phyloP scores from a whole-genome alignment of 257 asterid genomes.

The Verbena officinalis region DNA sequence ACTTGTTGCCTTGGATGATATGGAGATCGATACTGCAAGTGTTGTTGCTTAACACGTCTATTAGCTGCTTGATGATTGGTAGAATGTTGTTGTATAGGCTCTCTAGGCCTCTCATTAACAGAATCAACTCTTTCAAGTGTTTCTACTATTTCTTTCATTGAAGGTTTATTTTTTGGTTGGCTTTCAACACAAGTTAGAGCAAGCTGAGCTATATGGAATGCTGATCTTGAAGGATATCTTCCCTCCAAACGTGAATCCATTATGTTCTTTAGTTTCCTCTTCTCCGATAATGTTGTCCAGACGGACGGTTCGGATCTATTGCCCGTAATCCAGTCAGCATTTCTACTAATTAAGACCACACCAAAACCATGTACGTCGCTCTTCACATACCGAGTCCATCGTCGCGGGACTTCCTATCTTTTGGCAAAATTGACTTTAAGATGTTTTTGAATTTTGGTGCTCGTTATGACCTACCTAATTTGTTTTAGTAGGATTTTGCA shows the following conservation, averaged over 20 bases:
- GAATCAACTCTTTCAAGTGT: constrained; percentile 43
- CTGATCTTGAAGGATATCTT: constrained; percentile 61
- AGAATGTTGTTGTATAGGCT: constrained; percentile 24
- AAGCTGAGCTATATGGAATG: constrained; percentile 54
- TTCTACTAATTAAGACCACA: constrained; percentile 66
- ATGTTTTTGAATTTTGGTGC: too few relatives aligned
- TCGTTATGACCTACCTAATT: too few relatives aligned
- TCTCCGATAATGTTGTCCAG: constrained; percentile 47
- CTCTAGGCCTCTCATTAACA: constrained; percentile 47
- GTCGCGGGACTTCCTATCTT: too few relatives aligned
- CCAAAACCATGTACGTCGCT: constrained; percentile 81
- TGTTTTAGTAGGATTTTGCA: too few relatives aligned
- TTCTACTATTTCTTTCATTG: constrained; percentile 66
- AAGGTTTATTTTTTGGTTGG: constrained; percentile 61
- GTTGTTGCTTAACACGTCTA: constrained; percentile 39
- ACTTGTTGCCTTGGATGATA: constrained; percentile 47
- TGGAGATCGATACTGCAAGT: constrained; percentile 52
- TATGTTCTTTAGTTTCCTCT: constrained; percentile 56
- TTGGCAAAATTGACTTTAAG: too few relatives aligned
- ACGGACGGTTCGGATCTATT: constrained; percentile 57
- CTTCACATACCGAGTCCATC: constrained; percentile 65
- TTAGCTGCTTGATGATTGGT: constrained; percentile 32
- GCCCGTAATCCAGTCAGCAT: constrained; percentile 69
- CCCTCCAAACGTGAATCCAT: constrained; percentile 70
- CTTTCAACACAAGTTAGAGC: constrained; percentile 58